Evolutionary conservation across 2,329 filamentous ascomycete genomes (phyloP), one percentile per base, ranked within the genome.

Genomic region (Cercospora sp.): DNA sequence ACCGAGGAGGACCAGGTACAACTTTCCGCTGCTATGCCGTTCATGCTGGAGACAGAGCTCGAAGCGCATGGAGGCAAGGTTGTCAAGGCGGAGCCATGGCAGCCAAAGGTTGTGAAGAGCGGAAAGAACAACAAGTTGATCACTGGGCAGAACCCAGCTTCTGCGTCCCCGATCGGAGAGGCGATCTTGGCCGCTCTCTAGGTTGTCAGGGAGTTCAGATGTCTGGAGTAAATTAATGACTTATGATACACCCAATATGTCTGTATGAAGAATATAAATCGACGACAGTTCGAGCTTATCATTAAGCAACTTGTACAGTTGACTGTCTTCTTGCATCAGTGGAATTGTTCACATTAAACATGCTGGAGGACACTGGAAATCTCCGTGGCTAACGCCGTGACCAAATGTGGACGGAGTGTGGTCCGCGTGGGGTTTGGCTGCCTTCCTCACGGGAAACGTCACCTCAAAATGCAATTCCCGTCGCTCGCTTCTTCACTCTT

Each of bases 31-130:
- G 77, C 66, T 3, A 82, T 89, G 82, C 88, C 88, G 2, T 91
- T 91, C 78, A 77, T 85, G 77, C 85, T 91, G 53, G 87, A 87
- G 77, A 85, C 86, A 69, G 83, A 85, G 77, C 76, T 88, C 64
- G 71, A 83, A 74, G 80, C 83, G 13, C 83, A 79, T 24, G 84
- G 86, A 6, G 89, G 83, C 21, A 82, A 81, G 60, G 90, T 85
- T 73, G 82, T 83, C 72, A 88, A 88, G 81, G 85, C 87, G 0
- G 78, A 86, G 75, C 81, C 82, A n/a, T 81, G 81, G 79, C 78
- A 73, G 1, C 74, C 73, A 70, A 84, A 83, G 78, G 79, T 84
- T 7, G 82, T 81, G 21, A 76, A 80, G 30, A 68, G 66, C n/a
- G 79, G 78, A 3, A 71, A 75, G 40, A 74, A 76, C 5, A 77